Base-by-base conservation (phyloP, 1,284 basidiomycete species). In the Boletellus sp. region DNA sequence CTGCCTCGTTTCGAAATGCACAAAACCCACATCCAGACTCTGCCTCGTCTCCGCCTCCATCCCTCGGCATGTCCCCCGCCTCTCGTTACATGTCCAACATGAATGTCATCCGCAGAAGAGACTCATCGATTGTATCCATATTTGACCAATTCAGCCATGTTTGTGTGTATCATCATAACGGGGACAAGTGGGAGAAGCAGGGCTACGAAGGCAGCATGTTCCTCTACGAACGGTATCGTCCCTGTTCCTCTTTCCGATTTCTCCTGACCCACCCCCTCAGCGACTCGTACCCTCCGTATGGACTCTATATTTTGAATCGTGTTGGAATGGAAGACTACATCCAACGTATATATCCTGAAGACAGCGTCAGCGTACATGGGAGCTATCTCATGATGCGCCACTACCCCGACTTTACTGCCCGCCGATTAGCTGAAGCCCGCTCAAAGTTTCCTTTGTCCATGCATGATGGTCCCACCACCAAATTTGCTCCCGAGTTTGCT, bases 131-230 rank as follows among this genome's bases (percentile, higher is more conserved):
- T 62, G 71, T 78, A 36, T 82, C 82, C 38, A 91, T 95, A 58
- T 81, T 93, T 56, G 87, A 91, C 66, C 86, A 90, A 59, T 91
- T 93, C 69, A 86, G 83, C 58, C 89, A 93, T 71, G 88, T 93
- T 52, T 89, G 86, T 68, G 74, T 90, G 50, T 90, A 89, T 61
- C 82, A 85, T 60, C 77, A 83, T 63, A 81, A 86, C 57, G 84
- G 80, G 11, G 71, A 76, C 58, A 84, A 81, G 60, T 89, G 89
- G 91, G 82, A 86, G 69, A 93, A 93, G 70, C 84, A 89, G 49
- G 89, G 90, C 24, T 89, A 78, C 60, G 92, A 94, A 67, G 92
- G 92, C 2, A 88, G 84, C 62, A 89, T 94, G 81, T 94, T 95
- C 71, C 74, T 95, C 53, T 93, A 89, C 64, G 86, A 91, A 66